phyloP scores from a whole-genome alignment of 768 basidiomycete species.

The Sporobolomyces roseus region DNA sequence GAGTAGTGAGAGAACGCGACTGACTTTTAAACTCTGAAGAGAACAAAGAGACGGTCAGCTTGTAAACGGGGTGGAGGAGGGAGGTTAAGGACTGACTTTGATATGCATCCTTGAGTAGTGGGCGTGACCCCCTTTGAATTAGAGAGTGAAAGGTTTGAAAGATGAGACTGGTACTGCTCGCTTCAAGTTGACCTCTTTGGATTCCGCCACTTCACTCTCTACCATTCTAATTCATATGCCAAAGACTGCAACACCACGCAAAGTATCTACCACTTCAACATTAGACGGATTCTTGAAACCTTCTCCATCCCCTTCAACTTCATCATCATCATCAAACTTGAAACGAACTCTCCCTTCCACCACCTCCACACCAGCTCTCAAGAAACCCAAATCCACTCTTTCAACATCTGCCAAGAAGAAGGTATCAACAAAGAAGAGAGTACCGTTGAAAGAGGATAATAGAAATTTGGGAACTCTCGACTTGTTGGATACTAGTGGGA shows the following conservation, averaged over 20 bases:
- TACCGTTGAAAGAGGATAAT: slow-evolving; percentile 16
- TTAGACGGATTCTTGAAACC: slow-evolving; percentile 14
- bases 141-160: not conserved
- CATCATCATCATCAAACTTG: not conserved
- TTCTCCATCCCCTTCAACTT: not conserved
- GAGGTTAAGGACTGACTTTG: slow-evolving; percentile 6
- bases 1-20: not conserved
- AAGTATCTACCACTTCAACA: not conserved
- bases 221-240: not conserved
- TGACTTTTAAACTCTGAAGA: slow-evolving; percentile 32
- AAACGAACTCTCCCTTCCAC: not conserved
- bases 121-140: not conserved
- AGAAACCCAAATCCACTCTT: not conserved
- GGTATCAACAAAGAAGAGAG: not conserved
- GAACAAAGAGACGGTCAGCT: too few species aligned
- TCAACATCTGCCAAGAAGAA: too few species aligned
- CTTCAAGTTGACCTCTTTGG: too few species aligned
- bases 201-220: too few species aligned
- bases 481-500: slow-evolving; percentile 25
- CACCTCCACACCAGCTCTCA: not conserved
- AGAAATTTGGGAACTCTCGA: slow-evolving; percentile 35
- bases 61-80: not conserved
- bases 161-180: too few species aligned
- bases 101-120: slow-evolving; percentile 34
- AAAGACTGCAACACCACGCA: not conserved